Percentiles rank a stretch among this genome's conserved stretches.
Conservation (phyloP, 768 basidiomycete genomes). For the Boletus pseudopeckii region DNA sequence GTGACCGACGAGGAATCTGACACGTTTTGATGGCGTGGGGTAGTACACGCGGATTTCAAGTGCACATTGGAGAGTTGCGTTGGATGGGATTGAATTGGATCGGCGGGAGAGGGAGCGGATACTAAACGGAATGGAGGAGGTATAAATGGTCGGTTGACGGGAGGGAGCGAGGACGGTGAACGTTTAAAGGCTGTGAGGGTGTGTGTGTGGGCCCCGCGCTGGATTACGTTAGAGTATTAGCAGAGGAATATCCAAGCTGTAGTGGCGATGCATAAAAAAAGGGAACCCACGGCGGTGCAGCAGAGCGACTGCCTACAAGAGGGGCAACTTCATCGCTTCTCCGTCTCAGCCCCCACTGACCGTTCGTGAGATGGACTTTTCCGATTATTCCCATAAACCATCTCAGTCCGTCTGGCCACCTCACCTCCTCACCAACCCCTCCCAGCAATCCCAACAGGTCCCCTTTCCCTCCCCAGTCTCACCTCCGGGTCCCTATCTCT, state of each 20-base stretch:
- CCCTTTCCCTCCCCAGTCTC: slow-evolving; percentile 30
- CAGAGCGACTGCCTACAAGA: background rate
- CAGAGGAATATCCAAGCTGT: slow-evolving; percentile 16
- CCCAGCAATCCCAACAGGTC: background rate
- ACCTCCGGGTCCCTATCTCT: slow-evolving; percentile 19
- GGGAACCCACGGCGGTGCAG: too few relatives aligned
- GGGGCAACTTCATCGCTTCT: too few relatives aligned
- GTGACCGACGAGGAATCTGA: slow-evolving; percentile 2
- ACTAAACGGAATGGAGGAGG: too few relatives aligned
- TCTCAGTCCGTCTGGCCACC: slow-evolving; percentile 24
- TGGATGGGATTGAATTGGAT: background rate
- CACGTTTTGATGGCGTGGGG: slow-evolving; percentile 29
- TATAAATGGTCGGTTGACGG: too few relatives aligned
- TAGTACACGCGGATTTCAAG: too few relatives aligned
- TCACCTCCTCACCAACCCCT: slow-evolving; percentile 10
- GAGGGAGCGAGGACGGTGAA: too few relatives aligned
- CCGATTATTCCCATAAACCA: slow-evolving; percentile 31
- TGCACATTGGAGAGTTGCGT: slow-evolving; percentile 3
- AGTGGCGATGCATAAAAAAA: background rate
- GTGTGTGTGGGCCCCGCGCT: too few relatives aligned
- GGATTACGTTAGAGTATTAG: slow-evolving; percentile 10
- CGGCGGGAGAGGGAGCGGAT: background rate
- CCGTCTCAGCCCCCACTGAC: too few relatives aligned
- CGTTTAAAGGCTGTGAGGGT: too few relatives aligned
- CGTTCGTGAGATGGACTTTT: slow-evolving; percentile 21